Base-by-base conservation (phyloP, 176 grass and related monocot genomes). In the Elaeis guineensis region DNA sequence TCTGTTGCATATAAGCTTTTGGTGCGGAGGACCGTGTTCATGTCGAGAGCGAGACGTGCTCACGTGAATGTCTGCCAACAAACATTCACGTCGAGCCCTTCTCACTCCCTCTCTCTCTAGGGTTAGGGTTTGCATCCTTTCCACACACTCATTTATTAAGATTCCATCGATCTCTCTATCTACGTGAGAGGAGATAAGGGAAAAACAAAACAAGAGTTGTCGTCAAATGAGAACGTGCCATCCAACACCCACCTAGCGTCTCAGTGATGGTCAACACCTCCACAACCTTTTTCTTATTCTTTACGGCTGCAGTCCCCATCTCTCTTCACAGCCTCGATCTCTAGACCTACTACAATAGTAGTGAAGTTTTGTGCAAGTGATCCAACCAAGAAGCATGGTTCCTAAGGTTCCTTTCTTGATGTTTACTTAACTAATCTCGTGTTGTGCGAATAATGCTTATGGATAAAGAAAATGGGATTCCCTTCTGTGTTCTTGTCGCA, bases 51-150 rank as follows among this genome's bases (percentile, higher is more conserved):
- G 63, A 83, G 61, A 69, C 71, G 81, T 89, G 83, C 80, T 80
- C 84, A 91, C 87, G 84, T 97, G 87, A 91, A 85, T 97, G 92
- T 97, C 69, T 90, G 86, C 58, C 77, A 90, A 91, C 87, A 97
- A 91, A 97, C 92, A 97, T 97, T 97, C 92, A 97, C 84, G 75
- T 77, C 49, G 75, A 82, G 83, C 77, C 61, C 59, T 81, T 63
- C 62, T 77, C 75, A 44, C 32, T 50, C 23, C 3, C 58, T 70
- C 29, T 22, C 24, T 52, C 55, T 59, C 61, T 86, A 86, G 77
- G 72, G 62, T 75, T 84, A 70, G 71, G 62, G 49, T 56, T 61
- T 78, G 6, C 54, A 77, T 67, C 52, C 50, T 73, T 74, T 78
- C 32, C 25, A 49, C 62, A 74, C 30, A 24, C 48, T 25, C 62